phyloP scores from a whole-genome alignment of 768 basidiomycete species.

The Lactifluus volemus region DNA sequence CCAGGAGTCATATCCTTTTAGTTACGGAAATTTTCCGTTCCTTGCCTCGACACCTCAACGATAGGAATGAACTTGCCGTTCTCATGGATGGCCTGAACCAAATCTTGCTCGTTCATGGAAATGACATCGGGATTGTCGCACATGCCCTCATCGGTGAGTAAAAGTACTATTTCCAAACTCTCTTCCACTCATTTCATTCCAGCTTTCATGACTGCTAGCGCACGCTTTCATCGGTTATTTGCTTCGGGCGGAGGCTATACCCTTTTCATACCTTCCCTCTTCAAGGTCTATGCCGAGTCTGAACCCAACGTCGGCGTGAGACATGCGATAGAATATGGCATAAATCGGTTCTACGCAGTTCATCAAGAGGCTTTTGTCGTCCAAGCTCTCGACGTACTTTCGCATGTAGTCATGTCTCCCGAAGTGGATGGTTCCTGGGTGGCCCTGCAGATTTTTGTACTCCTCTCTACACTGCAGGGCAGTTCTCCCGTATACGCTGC shows the following conservation, averaged over 20 bases:
- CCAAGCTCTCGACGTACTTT: conserved; percentile 57
- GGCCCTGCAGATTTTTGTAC: conserved; percentile 44
- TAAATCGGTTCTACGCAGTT: conserved; percentile 63
- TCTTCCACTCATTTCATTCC: neutral
- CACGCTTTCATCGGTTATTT: conserved; percentile 70
- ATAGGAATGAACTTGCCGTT: conserved; percentile 55
- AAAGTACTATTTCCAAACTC: neutral
- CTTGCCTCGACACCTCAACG: conserved; percentile 62
- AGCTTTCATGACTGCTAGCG: conserved; percentile 70
- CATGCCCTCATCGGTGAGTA: conserved; percentile 62
- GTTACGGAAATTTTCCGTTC: conserved; percentile 63
- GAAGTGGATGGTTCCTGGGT: conserved; percentile 43
- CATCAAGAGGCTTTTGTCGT: conserved; percentile 70
- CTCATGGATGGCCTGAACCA: conserved; percentile 65
- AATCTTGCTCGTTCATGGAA: conserved; percentile 56
- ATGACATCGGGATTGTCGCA: conserved; percentile 69
- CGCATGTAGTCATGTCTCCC: conserved; percentile 44
- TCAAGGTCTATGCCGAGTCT: conserved; percentile 62
- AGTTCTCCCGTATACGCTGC: conserved; percentile 32
- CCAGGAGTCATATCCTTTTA: conserved; percentile 60
- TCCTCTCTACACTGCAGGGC: conserved; percentile 50
- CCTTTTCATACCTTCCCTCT: conserved; percentile 63
- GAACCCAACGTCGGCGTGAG: conserved; percentile 49
- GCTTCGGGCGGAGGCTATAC: conserved; percentile 62
- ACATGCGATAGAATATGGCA: conserved; percentile 60